Evolutionary conservation across 176 grass and related monocot genomes (phyloP).

Genomic region (Carex pumila): DNA sequence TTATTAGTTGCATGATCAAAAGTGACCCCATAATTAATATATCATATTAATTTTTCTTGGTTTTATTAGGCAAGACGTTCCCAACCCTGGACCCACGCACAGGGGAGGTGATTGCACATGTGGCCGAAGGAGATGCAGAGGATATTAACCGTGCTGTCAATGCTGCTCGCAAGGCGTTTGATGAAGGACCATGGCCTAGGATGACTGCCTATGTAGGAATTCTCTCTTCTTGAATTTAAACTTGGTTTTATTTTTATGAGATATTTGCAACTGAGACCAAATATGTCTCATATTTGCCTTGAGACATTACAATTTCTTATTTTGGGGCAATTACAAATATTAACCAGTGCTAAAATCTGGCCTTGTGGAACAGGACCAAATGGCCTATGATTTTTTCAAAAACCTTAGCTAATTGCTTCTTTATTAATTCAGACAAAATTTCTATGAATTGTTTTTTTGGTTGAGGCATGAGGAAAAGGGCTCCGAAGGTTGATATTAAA

Average conservation of each 20-base stretch:
- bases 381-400: neutral
- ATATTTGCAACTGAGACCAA: neutral
- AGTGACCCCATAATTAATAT: neutral
- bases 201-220: constrained; percentile 76
- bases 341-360: neutral
- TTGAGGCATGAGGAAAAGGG: neutral
- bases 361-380: neutral
- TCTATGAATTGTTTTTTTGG: neutral
- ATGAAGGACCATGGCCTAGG: constrained; percentile 79
- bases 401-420: neutral
- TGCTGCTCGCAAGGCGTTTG: constrained; percentile 79
- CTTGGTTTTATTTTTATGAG: neutral
- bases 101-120: constrained; percentile 50
- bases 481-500: neutral
- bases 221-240: neutral
- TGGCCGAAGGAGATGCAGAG: constrained; percentile 66
- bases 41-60: constrained; percentile 12
- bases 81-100: constrained; percentile 63
- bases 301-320: neutral
- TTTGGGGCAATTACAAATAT: neutral
- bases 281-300: neutral
- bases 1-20: neutral
- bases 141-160: constrained; percentile 68
- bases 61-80: constrained; percentile 58
- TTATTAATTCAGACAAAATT: neutral